A percentile compares a stretch with the other conserved stretches of the same genome.
Evolutionary conservation across 148 eudicot species (phyloP).

Genomic region (Heliamphora exappendiculata): DNA sequence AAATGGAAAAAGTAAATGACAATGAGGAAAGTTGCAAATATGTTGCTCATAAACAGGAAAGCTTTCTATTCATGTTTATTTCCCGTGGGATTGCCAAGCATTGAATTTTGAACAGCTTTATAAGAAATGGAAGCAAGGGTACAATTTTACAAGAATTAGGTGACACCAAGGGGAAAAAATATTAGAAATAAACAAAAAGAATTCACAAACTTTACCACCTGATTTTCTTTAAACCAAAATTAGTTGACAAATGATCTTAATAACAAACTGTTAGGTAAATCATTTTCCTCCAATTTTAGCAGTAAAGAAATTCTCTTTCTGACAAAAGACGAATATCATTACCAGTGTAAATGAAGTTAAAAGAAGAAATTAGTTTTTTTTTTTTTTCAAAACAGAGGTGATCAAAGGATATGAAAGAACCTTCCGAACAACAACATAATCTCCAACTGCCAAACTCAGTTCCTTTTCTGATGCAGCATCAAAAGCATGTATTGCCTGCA

Average conservation of each 20-base stretch:
- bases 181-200: neutral
- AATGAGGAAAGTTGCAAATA: neutral
- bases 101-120: neutral
- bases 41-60: neutral
- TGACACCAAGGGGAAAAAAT: neutral
- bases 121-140: neutral
- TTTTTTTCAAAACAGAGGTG: neutral
- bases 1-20: neutral
- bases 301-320: neutral
- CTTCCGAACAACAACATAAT: slow-evolving; percentile 89
- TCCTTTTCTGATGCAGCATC: slow-evolving; percentile 77
- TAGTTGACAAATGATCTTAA: neutral
- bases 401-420: slow-evolving; percentile 22
- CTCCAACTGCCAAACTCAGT: slow-evolving; percentile 81
- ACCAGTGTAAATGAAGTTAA: neutral
- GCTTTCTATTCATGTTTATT: neutral
- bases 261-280: neutral
- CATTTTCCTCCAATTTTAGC: neutral
- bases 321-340: neutral
- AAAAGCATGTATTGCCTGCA: slow-evolving; percentile 70
- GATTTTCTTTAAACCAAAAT: neutral
- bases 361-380: neutral
- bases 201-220: neutral
- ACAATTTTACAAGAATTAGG: neutral
- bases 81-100: neutral